Conservation (phyloP, 78 protist genomes). For the Dictyostelium citrinum region DNA sequence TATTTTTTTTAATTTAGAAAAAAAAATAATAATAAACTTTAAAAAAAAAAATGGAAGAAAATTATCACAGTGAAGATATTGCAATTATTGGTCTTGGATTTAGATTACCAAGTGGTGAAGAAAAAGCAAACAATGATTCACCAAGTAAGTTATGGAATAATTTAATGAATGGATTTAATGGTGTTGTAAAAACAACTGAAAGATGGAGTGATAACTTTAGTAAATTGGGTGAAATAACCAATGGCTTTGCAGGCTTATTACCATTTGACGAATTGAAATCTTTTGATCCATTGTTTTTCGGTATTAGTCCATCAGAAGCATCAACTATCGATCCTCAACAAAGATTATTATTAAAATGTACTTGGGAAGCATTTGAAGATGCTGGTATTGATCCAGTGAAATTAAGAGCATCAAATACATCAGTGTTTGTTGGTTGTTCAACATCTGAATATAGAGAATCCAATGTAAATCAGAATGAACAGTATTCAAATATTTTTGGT, state of each 20-base stretch:
- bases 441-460: background rate
- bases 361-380: slow-evolving; percentile 15
- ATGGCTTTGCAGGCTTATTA: slow-evolving; percentile 20
- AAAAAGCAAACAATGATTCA: background rate
- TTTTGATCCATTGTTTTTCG: background rate
- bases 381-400: slow-evolving; percentile 31
- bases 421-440: slow-evolving; percentile 36
- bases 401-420: slow-evolving; percentile 8
- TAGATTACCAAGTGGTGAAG: slow-evolving; percentile 26
- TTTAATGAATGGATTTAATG: slow-evolving; percentile 30
- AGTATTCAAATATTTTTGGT: background rate
- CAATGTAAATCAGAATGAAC: background rate
- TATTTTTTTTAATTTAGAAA: too few species aligned
- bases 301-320: background rate
- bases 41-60: too few species aligned
- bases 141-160: slow-evolving; percentile 59
- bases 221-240: slow-evolving; percentile 21
- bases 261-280: background rate
- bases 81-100: slow-evolving; percentile 28
- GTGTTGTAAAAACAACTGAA: background rate
- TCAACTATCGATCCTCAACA: background rate
- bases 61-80: background rate
- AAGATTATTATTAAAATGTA: background rate
- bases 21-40: too few species aligned
- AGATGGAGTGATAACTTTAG: background rate